Conservation (phyloP, 2,329 filamentous ascomycete species). For the Colletotrichum sublineola region DNA sequence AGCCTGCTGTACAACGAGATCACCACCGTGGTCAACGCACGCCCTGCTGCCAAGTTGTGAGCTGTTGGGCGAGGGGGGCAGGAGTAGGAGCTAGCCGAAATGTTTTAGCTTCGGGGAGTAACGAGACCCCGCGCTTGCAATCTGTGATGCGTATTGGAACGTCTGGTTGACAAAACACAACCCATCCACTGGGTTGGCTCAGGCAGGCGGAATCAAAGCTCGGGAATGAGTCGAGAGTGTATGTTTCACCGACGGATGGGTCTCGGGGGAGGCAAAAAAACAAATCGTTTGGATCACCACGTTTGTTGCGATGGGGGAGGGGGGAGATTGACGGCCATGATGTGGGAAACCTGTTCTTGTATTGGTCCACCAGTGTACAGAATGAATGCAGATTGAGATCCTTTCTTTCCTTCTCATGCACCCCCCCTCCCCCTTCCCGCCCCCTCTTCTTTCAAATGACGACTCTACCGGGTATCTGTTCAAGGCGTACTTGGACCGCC, state of each 20-base stretch:
- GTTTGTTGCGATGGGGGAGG: neutral
- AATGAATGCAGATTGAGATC: slow-evolving; percentile 5
- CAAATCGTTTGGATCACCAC: slow-evolving; percentile 12
- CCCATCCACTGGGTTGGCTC: neutral
- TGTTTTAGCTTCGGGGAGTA: neutral
- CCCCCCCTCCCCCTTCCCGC: neutral
- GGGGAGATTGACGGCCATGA: neutral
- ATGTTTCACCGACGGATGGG: slow-evolving; percentile 21
- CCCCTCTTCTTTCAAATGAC: neutral
- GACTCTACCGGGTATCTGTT: neutral
- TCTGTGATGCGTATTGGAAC: neutral
- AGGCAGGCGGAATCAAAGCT: neutral
- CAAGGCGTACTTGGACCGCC: no score
- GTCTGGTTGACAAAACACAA: neutral
- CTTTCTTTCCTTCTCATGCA: neutral
- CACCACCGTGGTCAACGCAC: slow-evolving; percentile 75
- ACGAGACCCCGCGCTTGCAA: neutral
- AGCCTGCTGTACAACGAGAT: slow-evolving; percentile 92
- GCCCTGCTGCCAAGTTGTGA: slow-evolving; percentile 74
- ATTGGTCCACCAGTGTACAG: slow-evolving; percentile 1
- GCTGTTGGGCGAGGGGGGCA: neutral
- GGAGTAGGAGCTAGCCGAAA: neutral
- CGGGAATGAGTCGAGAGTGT: neutral
- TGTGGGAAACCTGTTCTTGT: slow-evolving; percentile 1
- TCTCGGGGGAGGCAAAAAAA: neutral